A percentile compares a stretch with the other conserved stretches of the same genome.
These are phyloP conservation scores for Gloeophyllum trabeum DNA, from an alignment of 768 basidiomycete genomes.

Conservation along the genomic window DNA sequence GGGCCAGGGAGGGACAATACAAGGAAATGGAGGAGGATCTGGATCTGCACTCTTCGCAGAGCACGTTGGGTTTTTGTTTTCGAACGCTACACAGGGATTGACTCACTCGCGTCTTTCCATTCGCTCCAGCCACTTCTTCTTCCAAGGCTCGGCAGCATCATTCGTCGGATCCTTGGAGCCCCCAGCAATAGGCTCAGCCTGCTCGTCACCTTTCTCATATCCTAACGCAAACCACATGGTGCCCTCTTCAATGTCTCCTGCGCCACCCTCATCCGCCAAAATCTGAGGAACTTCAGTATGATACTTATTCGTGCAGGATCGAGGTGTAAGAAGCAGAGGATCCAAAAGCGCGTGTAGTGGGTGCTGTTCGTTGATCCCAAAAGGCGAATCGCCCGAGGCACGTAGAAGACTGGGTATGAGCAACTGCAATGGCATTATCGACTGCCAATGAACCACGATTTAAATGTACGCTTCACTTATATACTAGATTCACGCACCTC, in stretches of 20 bases:
- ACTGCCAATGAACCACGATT: conserved; percentile 26
- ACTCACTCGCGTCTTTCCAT: conserved; percentile 48
- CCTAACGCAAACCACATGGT: conserved; percentile 71
- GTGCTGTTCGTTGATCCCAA: conserved; percentile 24
- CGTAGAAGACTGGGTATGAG: conserved; percentile 47
- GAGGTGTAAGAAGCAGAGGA: conserved; percentile 52
- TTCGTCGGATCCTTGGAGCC: conserved; percentile 17
- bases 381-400: conserved; percentile 22
- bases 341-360: conserved; percentile 49
- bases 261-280: conserved; percentile 45
- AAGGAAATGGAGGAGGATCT: conserved; percentile 60
- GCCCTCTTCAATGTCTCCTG: conserved; percentile 53
- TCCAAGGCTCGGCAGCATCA: too few species aligned
- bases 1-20: conserved; percentile 51
- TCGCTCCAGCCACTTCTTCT: conserved; percentile 50
- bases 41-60: conserved; percentile 52
- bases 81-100: conserved; percentile 1
- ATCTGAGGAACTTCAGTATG: conserved; percentile 51
- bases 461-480: conserved; percentile 2
- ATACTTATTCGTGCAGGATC: conserved; percentile 46
- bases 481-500: conserved; percentile 31
- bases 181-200: conserved; percentile 11
- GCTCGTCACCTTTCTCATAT: conserved; percentile 39
- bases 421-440: conserved; percentile 55
- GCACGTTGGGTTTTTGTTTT: neutral